A percentile compares a stretch with the other conserved stretches of the same genome.
Evolutionary conservation across 2,329 filamentous ascomycete species (phyloP).

Genomic region (Pyricularia grisea): DNA sequence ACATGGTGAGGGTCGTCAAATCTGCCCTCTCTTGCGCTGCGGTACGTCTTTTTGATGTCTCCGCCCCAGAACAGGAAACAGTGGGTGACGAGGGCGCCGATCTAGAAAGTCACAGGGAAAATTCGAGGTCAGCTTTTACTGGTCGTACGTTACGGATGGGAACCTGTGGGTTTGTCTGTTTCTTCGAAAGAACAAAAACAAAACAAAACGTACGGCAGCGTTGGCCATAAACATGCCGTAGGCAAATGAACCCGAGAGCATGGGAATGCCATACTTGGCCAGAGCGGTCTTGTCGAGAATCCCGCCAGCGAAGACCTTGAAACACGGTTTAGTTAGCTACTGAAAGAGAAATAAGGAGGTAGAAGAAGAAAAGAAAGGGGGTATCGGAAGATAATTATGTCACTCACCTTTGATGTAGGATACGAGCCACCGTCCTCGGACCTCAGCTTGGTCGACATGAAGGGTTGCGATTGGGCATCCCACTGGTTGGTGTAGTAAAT

Average conservation of each 20-base stretch:
- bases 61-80: background rate
- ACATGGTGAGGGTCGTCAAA: conserved; percentile 41
- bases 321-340: conserved; percentile 10
- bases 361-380: no score
- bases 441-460: conserved; percentile 43
- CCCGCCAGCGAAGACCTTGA: background rate
- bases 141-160: no score
- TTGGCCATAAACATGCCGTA: background rate
- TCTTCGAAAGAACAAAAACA: no score
- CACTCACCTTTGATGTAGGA: conserved; percentile 28
- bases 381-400: conserved; percentile 24
- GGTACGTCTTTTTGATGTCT: background rate
- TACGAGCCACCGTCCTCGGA: conserved; percentile 29
- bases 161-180: no score
- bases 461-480: conserved; percentile 35
- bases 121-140: no score
- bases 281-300: background rate
- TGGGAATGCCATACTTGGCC: background rate
- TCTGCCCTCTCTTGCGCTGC: conserved; percentile 21
- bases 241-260: background rate
- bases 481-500: conserved; percentile 43
- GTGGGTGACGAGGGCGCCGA: background rate
- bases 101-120: background rate
- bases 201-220: background rate
- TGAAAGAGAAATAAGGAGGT: no score